Evolutionary conservation across 305 asterid genomes (phyloP).

Genomic region (Lippia alba): DNA sequence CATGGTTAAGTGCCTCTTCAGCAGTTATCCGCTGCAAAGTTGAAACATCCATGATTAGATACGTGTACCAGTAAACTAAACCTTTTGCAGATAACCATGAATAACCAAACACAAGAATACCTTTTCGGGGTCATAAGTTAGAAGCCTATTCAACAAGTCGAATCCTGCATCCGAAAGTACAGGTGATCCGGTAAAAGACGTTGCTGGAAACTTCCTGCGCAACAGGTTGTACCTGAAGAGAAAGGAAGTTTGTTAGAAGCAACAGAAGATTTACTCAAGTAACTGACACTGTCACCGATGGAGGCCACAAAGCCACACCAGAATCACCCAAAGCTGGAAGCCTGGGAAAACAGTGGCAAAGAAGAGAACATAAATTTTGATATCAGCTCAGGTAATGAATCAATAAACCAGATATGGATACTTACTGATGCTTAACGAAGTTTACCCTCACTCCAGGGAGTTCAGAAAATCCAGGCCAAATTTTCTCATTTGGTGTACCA

Average conservation of each 20-base stretch:
- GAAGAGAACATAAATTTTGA: slow-evolving; percentile 55
- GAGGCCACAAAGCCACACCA: slow-evolving; percentile 92
- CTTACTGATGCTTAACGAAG: slow-evolving; percentile 90
- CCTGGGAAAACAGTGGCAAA: slow-evolving; percentile 90
- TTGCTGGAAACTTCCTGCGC: slow-evolving; percentile 72
- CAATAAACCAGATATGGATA: slow-evolving; percentile 45
- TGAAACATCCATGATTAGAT: slow-evolving; percentile 20
- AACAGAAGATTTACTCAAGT: slow-evolving; percentile 43
- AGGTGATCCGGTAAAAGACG: slow-evolving; percentile 77
- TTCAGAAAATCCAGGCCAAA: slow-evolving; percentile 87
- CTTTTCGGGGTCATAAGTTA: slow-evolving; percentile 84
- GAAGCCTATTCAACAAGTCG: slow-evolving; percentile 85
- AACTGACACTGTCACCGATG: slow-evolving; percentile 58
- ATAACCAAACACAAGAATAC: slow-evolving; percentile 43
- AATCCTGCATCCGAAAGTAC: slow-evolving; percentile 88
- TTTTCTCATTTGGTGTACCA: slow-evolving; percentile 84
- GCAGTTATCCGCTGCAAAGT: slow-evolving; percentile 72
- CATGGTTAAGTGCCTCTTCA: slow-evolving; percentile 77
- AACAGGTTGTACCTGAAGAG: slow-evolving; percentile 73
- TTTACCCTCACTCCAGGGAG: slow-evolving; percentile 88
- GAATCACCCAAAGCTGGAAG: slow-evolving; percentile 96
- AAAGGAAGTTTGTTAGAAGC: slow-evolving; percentile 54
- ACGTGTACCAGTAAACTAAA: slow-evolving; percentile 12
- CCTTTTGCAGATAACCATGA: not conserved
- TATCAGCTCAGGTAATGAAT: slow-evolving; percentile 28